Base-by-base conservation (phyloP, 345 rosid genomes). In the Ailanthus altissimus region DNA sequence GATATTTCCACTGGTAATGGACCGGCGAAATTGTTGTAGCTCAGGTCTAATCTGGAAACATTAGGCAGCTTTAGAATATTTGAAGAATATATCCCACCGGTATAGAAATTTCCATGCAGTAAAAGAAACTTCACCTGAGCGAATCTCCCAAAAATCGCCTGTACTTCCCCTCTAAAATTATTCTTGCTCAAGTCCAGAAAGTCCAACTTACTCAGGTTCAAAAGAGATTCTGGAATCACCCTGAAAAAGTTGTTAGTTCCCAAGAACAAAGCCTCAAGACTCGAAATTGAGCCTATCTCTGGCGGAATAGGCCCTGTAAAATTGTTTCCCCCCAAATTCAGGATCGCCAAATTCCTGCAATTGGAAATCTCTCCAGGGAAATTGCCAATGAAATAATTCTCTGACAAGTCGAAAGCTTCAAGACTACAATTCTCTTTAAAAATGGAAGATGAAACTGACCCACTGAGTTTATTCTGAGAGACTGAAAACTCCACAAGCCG, bases 171-270 rank as follows among this genome's bases (percentile, higher is more conserved):
- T 38, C 86, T 78, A 79, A 95, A 95, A 0, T 70, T 72, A 79
- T 90, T 95, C 66, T 36, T 84, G 86, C 99, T 93, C 82, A 95
- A 78, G 59, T 95, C 99, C 80, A 95, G 63, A 56, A 86, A 85
- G 23, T 62, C 81, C 84, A 95, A 75, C 20, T 84, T 91, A 38
- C 69, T 82, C 82, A 95, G 78, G 73, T 85, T 84, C 68, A 91
- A 25, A 5, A 95, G 86, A 25, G 94, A 83, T 73, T 89, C 92
- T 0, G 99, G 97, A 64, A 95, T 88, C 20, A 67, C 82, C 5
- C 80, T 73, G 28, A 84, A 81, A 43, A 95, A 95, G 1, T 50
- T 77, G 78, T 95, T 95, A 65, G 80, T 89, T 71, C 99, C 99
- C 79, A 95, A 78, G 84, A 84, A 80, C 85, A 95, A 84, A 60